Base-by-base conservation (phyloP, 495 filamentous ascomycete genomes). In the Lasiosphaeria miniovina region DNA sequence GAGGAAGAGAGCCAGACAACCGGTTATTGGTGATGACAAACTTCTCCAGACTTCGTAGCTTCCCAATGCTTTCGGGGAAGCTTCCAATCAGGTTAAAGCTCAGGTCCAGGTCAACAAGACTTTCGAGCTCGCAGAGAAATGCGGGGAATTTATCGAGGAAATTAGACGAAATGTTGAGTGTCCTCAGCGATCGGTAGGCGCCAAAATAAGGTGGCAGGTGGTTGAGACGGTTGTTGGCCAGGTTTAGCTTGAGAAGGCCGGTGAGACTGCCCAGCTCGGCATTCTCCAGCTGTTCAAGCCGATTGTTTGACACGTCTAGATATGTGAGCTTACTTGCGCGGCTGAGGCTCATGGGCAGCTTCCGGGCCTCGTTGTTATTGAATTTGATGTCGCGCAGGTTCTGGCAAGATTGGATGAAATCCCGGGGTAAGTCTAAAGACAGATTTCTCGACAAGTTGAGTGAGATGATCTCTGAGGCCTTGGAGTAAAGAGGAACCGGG, bases 1-100 rank as follows among this genome's bases (percentile, higher is more conserved):
- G 76, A 35, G 90, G 86, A 48, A 98, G 84, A 10, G 84, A 72
- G 3, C 91, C 91, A 17, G 83, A 76, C 4, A 98, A 77, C 53
- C 86, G 86, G 70, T 99, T 99, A 75, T 98, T 99, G 0, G 94
- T 97, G 67, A 95, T 91, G 78, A 91, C 93, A 41, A 99, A 82
- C 50, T 92, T 85, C 73, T 98, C 95, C 48, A 99, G 77, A 36
- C 83, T 86, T 11, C 75, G 82, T 57, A 99, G 74, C 54, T 84
- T 82, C 7, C 92, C 91, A 63, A 99, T 87, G 53, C 88, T 84
- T 36, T 84, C 76, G 0, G 91, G 91, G 34, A 98, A 74, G 60
- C 68, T 80, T 45, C 82, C 78, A 53, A 99, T 96, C 12, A 84
- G 82, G 67, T 99, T 99, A 82, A 99, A 99, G 67, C 93, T 97